Conservation (phyloP, 1,284 basidiomycete species). For the Meira miltonrushii region DNA sequence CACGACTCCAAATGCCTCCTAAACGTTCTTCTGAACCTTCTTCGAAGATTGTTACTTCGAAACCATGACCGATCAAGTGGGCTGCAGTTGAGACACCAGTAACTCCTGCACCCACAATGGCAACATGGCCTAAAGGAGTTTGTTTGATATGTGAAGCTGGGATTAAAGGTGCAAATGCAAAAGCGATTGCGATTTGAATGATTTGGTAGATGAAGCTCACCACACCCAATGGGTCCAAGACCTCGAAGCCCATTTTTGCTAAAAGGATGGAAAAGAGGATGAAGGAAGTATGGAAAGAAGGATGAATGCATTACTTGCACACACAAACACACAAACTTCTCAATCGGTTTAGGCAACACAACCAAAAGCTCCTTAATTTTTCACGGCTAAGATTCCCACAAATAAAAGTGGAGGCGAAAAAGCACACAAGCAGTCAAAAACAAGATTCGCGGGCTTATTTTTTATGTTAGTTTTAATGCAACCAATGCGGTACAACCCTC, state of each 20-base stretch:
- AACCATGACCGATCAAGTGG: slow-evolving; percentile 49
- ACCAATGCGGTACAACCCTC: too few species aligned
- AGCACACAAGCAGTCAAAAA: too few species aligned
- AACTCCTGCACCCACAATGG: slow-evolving; percentile 52
- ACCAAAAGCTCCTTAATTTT: too few species aligned
- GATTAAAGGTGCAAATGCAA: slow-evolving; percentile 35
- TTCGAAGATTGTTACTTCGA: slow-evolving; percentile 53
- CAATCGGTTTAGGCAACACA: too few species aligned
- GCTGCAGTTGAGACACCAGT: slow-evolving; percentile 51
- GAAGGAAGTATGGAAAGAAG: too few species aligned
- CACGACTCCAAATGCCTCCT: slow-evolving; percentile 62
- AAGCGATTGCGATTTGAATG: slow-evolving; percentile 40
- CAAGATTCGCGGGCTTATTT: too few species aligned
- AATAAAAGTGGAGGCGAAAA: too few species aligned
- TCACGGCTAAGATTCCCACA: too few species aligned
- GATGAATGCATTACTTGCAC: too few species aligned
- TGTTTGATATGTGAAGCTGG: slow-evolving; percentile 19
- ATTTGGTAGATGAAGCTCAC: slow-evolving; percentile 31
- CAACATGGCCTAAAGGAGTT: slow-evolving; percentile 46
- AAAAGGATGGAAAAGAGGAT: too few species aligned
- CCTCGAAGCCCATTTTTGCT: neutral
- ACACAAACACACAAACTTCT: too few species aligned
- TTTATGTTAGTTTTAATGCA: too few species aligned
- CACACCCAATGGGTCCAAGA: slow-evolving; percentile 10
- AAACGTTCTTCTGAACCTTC: slow-evolving; percentile 34